A percentile compares a stretch with the other conserved stretches of the same genome.
Evolutionary conservation across 1,139 yeast genomes (phyloP).

Genomic region (Yamadazyma blattariae): DNA sequence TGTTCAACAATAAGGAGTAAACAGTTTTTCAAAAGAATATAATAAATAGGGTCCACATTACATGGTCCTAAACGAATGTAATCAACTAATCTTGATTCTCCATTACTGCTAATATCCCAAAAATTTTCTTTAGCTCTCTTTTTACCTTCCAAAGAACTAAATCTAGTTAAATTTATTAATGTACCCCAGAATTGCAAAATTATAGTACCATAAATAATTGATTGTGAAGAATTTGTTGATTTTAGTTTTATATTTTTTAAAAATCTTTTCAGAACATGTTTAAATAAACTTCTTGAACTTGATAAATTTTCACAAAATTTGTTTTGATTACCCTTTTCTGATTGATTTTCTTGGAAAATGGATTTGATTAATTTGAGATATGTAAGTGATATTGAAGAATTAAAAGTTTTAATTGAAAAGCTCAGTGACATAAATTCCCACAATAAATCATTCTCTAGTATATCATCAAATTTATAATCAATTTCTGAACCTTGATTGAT

Average conservation of each 20-base stretch:
- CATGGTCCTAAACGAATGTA: conserved; percentile 53
- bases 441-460: conserved; percentile 37
- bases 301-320: conserved; percentile 10
- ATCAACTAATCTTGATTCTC: conserved; percentile 37
- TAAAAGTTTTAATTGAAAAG: conserved; percentile 25
- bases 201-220: conserved; percentile 41
- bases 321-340: conserved; percentile 9
- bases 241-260: conserved; percentile 51
- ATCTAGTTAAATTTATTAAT: conserved; percentile 38
- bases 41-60: conserved; percentile 51
- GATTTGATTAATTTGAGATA: conserved; percentile 46
- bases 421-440: conserved; percentile 40
- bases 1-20: conserved; percentile 17
- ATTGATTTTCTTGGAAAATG: conserved; percentile 12
- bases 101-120: conserved; percentile 47
- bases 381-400: conserved; percentile 16
- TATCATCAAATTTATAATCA: conserved; percentile 20
- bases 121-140: conserved; percentile 39
- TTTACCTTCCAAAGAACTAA: conserved; percentile 20
- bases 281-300: conserved; percentile 32
- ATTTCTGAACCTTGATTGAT: conserved; percentile 14
- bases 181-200: conserved; percentile 51
- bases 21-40: conserved; percentile 23
- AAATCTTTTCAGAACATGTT: conserved; percentile 45
- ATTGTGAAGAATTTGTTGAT: conserved; percentile 22